Evolutionary conservation across 345 rosid species (phyloP), one percentile per base, ranked within the genome.

Genomic region (Syzygium jambos): DNA sequence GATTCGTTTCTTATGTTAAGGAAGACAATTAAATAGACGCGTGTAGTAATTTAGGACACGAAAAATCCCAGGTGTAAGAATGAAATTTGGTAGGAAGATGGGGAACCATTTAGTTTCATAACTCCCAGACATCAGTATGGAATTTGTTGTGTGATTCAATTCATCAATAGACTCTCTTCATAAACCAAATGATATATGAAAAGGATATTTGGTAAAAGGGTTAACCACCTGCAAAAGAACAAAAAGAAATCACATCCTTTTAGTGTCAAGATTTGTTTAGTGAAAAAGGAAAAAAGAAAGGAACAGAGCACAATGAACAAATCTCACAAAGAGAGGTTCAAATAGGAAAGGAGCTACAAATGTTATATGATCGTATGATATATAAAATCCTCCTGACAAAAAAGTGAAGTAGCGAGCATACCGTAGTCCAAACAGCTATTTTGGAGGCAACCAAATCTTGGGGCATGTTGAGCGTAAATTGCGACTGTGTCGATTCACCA

Each of bases 391-490:
- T 27, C 43, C 68, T 7, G 82, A 61, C 49, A 52, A 43, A 63
- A n/a, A 55, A 56, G 11, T 82, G 73, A 55, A 41, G 43, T 51
- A 9, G 84, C 61, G 61, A 86, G 52, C 93, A 87, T 91, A 98
- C 99, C 85, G 99, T 96, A 57, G 98, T 95, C 99, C 99, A 98
- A 87, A 96, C 92, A 63, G 99, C 99, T 90, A 98, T 92, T 92
- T 96, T 98, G n/a, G 99, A 93, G 88, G 97, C 99, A 73, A 95
- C 93, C 86, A 95, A 91, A 87, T 98, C 92, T 84, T 93, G 91
- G 15, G 99, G 98, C 96, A 98, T 87, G 94, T 98, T 98, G 51
- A 98, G 98, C 13, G 99, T 96, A 91, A 94, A 96, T 82, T 98
- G 99, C 21, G 99, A 95, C 56, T 89, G 86, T 61, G 94, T 94